These are phyloP conservation scores for Termitomyces sp. DNA, from an alignment of 768 basidiomycete genomes.

Conservation along the genomic window DNA sequence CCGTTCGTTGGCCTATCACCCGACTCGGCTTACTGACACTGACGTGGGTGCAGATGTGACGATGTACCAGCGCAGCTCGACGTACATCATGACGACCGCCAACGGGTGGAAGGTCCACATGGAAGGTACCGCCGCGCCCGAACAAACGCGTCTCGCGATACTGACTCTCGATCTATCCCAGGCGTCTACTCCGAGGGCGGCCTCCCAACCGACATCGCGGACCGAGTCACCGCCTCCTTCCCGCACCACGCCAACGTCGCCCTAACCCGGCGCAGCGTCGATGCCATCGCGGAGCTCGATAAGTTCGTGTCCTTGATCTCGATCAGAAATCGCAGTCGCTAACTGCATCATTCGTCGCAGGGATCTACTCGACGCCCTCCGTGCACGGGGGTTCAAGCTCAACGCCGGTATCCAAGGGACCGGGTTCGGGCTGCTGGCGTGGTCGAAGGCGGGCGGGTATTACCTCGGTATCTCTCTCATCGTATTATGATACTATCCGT, in stretches of 20 bases:
- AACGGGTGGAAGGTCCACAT: slow-evolving; percentile 19
- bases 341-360: slow-evolving; percentile 6
- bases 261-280: slow-evolving; percentile 26
- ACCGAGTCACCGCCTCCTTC: slow-evolving; percentile 44
- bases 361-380: slow-evolving; percentile 51
- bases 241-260: slow-evolving; percentile 32
- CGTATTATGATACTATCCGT: no score
- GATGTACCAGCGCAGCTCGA: slow-evolving; percentile 54
- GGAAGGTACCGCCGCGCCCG: no score
- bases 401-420: slow-evolving; percentile 47
- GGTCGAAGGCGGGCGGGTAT: slow-evolving; percentile 54
- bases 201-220: slow-evolving; percentile 47
- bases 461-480: slow-evolving; percentile 67
- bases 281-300: slow-evolving; percentile 50
- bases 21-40: no score
- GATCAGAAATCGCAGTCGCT: not conserved
- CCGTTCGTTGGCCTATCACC: no score
- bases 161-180: slow-evolving; percentile 7
- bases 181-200: slow-evolving; percentile 43
- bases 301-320: slow-evolving; percentile 31
- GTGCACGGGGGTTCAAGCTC: slow-evolving; percentile 52
- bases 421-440: slow-evolving; percentile 49
- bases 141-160: no score
- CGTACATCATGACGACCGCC: slow-evolving; percentile 18
- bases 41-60: slow-evolving; percentile 52